A percentile compares a stretch with the other conserved stretches of the same genome.
Conservation (phyloP, 2,329 filamentous ascomycete genomes). For the Pezicula radicicola region DNA sequence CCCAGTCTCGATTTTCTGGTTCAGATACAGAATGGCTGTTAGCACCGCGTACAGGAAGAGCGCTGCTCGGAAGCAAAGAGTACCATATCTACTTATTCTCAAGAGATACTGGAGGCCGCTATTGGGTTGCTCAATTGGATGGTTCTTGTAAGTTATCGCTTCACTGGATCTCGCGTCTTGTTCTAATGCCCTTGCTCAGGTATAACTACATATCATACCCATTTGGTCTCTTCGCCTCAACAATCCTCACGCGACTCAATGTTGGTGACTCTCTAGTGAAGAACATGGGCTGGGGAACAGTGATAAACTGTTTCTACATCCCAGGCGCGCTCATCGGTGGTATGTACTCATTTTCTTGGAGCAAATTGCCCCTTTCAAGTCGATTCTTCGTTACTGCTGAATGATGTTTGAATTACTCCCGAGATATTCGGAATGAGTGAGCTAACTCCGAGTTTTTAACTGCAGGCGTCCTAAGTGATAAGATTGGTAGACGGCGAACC, state of each 20-base stretch:
- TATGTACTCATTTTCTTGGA: no score
- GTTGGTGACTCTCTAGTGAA: conserved; percentile 36
- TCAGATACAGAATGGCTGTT: conserved; percentile 48
- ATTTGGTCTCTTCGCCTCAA: conserved; percentile 52
- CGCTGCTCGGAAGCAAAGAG: conserved; percentile 40
- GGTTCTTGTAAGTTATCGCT: conserved; percentile 37
- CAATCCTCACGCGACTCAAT: conserved; percentile 43
- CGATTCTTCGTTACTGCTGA: no score
- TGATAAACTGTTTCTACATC: conserved; percentile 50
- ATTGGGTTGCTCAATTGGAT: conserved; percentile 43
- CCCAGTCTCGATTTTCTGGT: conserved; percentile 48
- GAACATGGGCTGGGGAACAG: conserved; percentile 42
- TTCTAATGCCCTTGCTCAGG: conserved; percentile 7
- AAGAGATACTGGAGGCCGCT: conserved; percentile 48
- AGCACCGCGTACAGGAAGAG: conserved; percentile 47
- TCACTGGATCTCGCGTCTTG: no score
- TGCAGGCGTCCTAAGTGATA: conserved; percentile 37
- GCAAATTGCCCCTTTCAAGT: no score
- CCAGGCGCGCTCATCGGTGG: conserved; percentile 37
- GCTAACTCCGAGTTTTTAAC: no score
- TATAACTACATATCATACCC: conserved; percentile 54
- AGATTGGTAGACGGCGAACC: conserved; percentile 45
- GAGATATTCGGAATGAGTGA: no score
- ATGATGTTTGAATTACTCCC: no score
- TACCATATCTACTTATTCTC: conserved; percentile 44